Percentiles rank a stretch among this genome's conserved stretches.
phyloP scores from a whole-genome alignment of 2,329 filamentous ascomycete genomes.

The Escovopsis weberi region DNA sequence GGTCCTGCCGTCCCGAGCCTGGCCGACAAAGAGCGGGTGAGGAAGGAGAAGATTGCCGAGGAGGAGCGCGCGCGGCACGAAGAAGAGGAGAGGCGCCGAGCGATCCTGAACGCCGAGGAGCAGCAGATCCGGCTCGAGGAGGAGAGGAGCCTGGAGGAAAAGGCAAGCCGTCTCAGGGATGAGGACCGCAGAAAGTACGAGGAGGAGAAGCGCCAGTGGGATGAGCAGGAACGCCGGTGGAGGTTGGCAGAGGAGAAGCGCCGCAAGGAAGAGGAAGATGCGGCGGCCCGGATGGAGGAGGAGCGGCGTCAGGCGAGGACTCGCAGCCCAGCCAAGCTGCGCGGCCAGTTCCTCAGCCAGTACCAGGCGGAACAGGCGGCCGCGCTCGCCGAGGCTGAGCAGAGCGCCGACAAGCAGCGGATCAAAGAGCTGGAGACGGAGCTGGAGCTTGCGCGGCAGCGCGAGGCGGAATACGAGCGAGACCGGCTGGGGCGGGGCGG shows the following conservation, averaged over 20 bases:
- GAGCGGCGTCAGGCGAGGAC: constrained; percentile 50
- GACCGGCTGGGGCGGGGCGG: constrained; percentile 36
- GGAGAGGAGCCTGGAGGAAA: constrained; percentile 51
- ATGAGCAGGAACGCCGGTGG: constrained; percentile 65
- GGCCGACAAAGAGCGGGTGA: constrained; percentile 66
- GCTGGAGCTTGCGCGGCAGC: constrained; percentile 44
- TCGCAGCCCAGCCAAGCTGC: constrained; percentile 53
- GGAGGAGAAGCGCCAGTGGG: constrained; percentile 59
- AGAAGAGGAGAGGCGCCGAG: constrained; percentile 35
- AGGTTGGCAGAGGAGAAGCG: constrained; percentile 60
- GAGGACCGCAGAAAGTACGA: constrained; percentile 46
- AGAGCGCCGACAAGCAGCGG: constrained; percentile 44
- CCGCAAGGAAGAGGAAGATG: constrained; percentile 57
- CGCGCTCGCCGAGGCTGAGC: constrained; percentile 17
- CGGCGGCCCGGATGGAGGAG: constrained; percentile 50
- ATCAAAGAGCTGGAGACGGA: constrained; percentile 70
- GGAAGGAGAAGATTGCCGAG: constrained; percentile 41
- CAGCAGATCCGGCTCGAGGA: constrained; percentile 46
- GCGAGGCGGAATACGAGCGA: constrained; percentile 48
- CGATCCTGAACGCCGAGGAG: constrained; percentile 42
- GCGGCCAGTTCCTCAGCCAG: constrained; percentile 74
- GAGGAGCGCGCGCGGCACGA: constrained; percentile 43
- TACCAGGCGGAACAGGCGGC: constrained; percentile 55
- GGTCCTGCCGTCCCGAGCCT: constrained; percentile 65
- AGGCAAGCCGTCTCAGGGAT: constrained; percentile 44